phyloP scores from a whole-genome alignment of 1,284 basidiomycete genomes.

The Trichosporon sp. region DNA sequence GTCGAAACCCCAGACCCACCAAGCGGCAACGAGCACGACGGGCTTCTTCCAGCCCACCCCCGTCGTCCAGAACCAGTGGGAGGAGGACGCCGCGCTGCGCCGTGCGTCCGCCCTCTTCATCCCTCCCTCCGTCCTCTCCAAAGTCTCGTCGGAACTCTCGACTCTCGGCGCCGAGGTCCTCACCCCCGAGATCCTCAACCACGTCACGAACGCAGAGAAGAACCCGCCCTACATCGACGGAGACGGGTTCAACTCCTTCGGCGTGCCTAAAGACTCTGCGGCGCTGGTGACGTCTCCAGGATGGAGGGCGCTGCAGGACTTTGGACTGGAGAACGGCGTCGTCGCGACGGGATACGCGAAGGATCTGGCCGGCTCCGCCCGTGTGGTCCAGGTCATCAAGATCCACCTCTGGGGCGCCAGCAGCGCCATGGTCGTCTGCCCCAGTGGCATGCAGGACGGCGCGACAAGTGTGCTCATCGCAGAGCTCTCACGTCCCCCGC shows the following conservation, averaged over 20 bases:
- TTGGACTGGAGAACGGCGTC: slow-evolving; percentile 28
- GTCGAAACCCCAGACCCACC: not conserved
- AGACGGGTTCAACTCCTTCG: slow-evolving; percentile 28
- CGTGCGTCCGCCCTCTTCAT: slow-evolving; percentile 24
- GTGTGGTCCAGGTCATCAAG: slow-evolving; percentile 31
- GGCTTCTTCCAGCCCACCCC: slow-evolving; percentile 31
- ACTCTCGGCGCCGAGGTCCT: slow-evolving; percentile 23
- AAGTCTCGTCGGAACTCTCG: not conserved
- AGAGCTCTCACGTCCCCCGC: slow-evolving; percentile 20
- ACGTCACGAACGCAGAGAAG: slow-evolving; percentile 30
- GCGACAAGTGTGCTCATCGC: slow-evolving; percentile 16
- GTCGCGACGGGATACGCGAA: slow-evolving; percentile 29
- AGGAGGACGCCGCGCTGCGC: slow-evolving; percentile 25
- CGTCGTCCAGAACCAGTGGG: slow-evolving; percentile 21
- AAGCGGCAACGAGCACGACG: slow-evolving; percentile 13
- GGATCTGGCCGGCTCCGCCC: slow-evolving; percentile 22
- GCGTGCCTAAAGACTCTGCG: slow-evolving; percentile 23
- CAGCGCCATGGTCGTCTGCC: slow-evolving; percentile 27
- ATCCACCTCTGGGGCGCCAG: slow-evolving; percentile 27
- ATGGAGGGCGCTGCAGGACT: slow-evolving; percentile 30
- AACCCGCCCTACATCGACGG: slow-evolving; percentile 28
- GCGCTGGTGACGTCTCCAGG: slow-evolving; percentile 28
- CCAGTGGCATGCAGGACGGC: slow-evolving; percentile 32
- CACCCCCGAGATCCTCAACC: slow-evolving; percentile 4
- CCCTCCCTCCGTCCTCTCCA: not conserved